These are phyloP conservation scores for Fusarium buharicum DNA, from an alignment of 2,329 filamentous ascomycete genomes.

Conservation along the genomic window DNA sequence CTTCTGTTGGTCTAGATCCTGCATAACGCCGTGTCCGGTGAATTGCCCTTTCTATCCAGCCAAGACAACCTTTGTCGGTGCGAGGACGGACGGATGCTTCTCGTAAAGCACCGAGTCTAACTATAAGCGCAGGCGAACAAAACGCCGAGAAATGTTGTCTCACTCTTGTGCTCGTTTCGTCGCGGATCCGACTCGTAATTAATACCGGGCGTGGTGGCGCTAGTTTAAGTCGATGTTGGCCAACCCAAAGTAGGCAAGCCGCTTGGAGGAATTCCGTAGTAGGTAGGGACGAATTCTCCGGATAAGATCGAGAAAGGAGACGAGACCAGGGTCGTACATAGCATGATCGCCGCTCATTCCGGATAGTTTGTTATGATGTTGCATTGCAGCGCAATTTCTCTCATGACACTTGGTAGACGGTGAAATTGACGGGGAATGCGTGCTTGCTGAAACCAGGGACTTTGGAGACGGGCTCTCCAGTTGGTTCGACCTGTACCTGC, in stretches of 20 bases:
- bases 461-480: conserved; percentile 38
- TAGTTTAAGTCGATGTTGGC: conserved; percentile 27
- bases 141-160: conserved; percentile 4
- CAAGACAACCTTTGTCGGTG: conserved; percentile 1
- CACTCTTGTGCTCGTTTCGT: conserved; percentile 17
- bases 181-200: conserved; percentile 23
- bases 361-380: conserved; percentile 5
- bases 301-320: conserved; percentile 28
- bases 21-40: conserved; percentile 4
- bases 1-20: conserved; percentile 1
- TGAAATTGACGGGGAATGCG: conserved; percentile 49
- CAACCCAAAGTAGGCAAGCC: conserved; percentile 32
- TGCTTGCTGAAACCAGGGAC: conserved; percentile 44
- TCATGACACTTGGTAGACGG: conserved; percentile 50
- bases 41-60: not conserved
- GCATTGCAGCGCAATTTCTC: conserved; percentile 5
- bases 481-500: conserved; percentile 56
- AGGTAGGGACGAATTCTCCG: conserved; percentile 13
- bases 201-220: conserved; percentile 22
- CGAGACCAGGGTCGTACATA: conserved; percentile 15
- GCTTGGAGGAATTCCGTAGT: conserved; percentile 19
- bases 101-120: conserved; percentile 9
- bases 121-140: conserved; percentile 7
- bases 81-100: not conserved
- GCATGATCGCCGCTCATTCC: conserved; percentile 17